Evolutionary conservation across 148 eudicot species (phyloP).

Genomic region (Fagopyrum esculentum): DNA sequence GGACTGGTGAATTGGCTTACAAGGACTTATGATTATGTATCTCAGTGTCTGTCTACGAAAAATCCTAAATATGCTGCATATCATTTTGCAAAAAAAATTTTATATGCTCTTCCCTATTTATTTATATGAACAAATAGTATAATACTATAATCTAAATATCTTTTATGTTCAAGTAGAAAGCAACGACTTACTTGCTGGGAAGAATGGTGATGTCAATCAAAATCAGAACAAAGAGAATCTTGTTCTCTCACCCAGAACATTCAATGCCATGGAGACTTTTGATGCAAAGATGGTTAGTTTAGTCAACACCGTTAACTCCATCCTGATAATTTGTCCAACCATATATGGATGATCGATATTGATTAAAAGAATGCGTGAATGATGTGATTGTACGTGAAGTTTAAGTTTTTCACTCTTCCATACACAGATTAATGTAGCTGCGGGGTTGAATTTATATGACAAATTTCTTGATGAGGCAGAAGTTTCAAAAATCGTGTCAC

Average conservation of each 20-base stretch:
- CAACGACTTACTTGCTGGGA: conserved; percentile 17
- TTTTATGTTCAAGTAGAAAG: conserved; percentile 15
- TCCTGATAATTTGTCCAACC: background rate
- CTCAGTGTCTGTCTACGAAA: background rate
- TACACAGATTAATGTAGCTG: conserved; percentile 39
- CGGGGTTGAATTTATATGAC: conserved; percentile 42
- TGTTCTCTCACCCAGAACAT: conserved; percentile 29
- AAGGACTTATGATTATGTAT: background rate
- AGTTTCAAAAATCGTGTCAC: conserved; percentile 31
- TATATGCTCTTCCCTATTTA: background rate
- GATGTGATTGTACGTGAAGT: background rate
- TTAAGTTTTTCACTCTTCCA: conserved; percentile 1
- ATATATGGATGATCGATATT: background rate
- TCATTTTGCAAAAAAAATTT: background rate
- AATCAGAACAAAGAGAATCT: conserved; percentile 20
- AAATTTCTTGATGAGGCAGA: conserved; percentile 31
- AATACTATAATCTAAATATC: conserved; percentile 1
- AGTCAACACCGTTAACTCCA: background rate
- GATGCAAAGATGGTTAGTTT: conserved; percentile 45
- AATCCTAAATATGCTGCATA: background rate
- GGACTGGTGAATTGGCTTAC: background rate
- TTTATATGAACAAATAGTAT: background rate
- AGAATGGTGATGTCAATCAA: conserved; percentile 18
- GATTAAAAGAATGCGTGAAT: background rate
- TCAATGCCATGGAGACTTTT: conserved; percentile 32